Evolutionary conservation across 208 protist genomes (phyloP).

Genomic region (Trypanosoma theileri): DNA sequence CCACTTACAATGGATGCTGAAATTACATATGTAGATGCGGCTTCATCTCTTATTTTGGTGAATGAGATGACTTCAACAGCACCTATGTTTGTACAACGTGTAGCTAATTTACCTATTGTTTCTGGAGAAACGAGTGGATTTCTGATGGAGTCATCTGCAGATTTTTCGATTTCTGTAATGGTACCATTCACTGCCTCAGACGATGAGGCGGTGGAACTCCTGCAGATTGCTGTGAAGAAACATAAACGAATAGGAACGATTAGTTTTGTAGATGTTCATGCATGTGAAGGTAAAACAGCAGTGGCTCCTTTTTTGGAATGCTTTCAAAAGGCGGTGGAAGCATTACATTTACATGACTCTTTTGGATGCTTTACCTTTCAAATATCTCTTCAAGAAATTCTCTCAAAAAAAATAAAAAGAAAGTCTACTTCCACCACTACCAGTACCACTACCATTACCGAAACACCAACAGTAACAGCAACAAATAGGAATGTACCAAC

Average conservation of each 20-base stretch:
- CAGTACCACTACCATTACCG: not conserved
- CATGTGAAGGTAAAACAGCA: not conserved
- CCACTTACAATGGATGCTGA: slow-evolving; percentile 74
- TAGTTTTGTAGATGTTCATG: slow-evolving; percentile 2
- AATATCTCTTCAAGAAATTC: slow-evolving; percentile 27
- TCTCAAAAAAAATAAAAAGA: not conserved
- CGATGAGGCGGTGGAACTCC: slow-evolving; percentile 34
- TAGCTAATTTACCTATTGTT: slow-evolving; percentile 32
- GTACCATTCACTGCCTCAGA: slow-evolving; percentile 46
- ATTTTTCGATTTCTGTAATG: slow-evolving; percentile 35
- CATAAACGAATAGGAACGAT: not conserved
- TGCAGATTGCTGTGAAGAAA: slow-evolving; percentile 2
- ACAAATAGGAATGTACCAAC: not conserved
- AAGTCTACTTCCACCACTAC: too few species aligned
- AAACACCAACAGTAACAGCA: not conserved
- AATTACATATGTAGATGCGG: slow-evolving; percentile 60
- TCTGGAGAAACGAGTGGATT: slow-evolving; percentile 26
- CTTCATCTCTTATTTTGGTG: slow-evolving; percentile 63
- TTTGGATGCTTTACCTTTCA: slow-evolving; percentile 51
- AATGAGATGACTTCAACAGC: slow-evolving; percentile 71
- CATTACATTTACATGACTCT: slow-evolving; percentile 58
- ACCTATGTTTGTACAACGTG: slow-evolving; percentile 74
- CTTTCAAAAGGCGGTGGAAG: slow-evolving; percentile 20
- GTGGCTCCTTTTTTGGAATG: not conserved
- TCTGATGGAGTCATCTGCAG: slow-evolving; percentile 25